A percentile compares a stretch with the other conserved stretches of the same genome.
phyloP scores from a whole-genome alignment of 108 stramenopile species.

The Discostella pseudostelligera region DNA sequence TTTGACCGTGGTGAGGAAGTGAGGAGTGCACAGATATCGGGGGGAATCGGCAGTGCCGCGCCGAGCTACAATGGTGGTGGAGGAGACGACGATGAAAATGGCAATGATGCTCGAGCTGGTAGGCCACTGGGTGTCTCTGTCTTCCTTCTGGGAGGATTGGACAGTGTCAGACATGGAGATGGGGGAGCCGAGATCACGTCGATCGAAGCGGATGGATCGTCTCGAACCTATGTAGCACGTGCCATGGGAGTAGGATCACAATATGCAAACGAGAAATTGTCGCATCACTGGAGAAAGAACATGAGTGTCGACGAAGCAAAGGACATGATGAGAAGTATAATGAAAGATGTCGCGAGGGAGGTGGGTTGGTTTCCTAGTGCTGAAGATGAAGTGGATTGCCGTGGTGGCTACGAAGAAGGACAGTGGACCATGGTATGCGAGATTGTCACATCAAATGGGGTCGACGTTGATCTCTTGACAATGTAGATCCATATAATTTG shows the following conservation, averaged over 20 bases:
- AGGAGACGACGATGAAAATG: slow-evolving; percentile 11
- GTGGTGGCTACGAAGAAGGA: background rate
- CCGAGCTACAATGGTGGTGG: slow-evolving; percentile 15
- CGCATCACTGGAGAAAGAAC: slow-evolving; percentile 23
- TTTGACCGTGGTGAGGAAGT: slow-evolving; percentile 33
- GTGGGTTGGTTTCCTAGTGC: slow-evolving; percentile 20
- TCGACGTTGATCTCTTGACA: slow-evolving; percentile 24
- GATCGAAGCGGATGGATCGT: slow-evolving; percentile 38
- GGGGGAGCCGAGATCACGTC: slow-evolving; percentile 4
- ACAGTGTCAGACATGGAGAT: background rate
- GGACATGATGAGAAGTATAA: slow-evolving; percentile 21
- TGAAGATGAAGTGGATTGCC: background rate
- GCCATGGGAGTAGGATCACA: slow-evolving; percentile 38
- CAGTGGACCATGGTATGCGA: slow-evolving; percentile 13
- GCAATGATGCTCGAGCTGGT: slow-evolving; percentile 20
- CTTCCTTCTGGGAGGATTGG: slow-evolving; percentile 30
- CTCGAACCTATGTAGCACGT: slow-evolving; percentile 30
- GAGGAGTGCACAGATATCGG: slow-evolving; percentile 14
- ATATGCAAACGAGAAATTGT: slow-evolving; percentile 23
- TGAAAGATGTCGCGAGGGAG: slow-evolving; percentile 26
- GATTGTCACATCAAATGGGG: slow-evolving; percentile 33
- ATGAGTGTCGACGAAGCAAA: slow-evolving; percentile 12
- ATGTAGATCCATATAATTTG: slow-evolving; percentile 1
- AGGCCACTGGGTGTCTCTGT: slow-evolving; percentile 42
- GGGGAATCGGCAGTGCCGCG: slow-evolving; percentile 39